phyloP scores from a whole-genome alignment of 129 eudicot genomes.

The Flaveria sonorensis region DNA sequence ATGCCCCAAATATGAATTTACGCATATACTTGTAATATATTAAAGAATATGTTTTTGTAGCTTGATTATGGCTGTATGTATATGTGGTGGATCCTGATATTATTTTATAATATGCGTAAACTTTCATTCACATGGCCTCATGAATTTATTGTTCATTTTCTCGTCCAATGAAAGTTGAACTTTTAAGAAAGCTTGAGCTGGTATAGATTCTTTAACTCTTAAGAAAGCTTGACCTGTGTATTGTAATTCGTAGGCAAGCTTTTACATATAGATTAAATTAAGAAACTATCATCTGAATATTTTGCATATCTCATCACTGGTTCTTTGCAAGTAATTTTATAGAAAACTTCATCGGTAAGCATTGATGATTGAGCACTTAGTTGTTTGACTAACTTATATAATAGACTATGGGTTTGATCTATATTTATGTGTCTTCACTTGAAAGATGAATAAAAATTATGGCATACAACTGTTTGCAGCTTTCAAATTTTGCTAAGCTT shows the following conservation, averaged over 20 bases:
- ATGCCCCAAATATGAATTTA: background rate
- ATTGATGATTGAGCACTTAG: conserved; percentile 15
- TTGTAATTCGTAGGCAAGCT: background rate
- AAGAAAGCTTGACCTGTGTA: background rate
- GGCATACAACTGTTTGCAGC: conserved; percentile 1
- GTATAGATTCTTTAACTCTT: background rate
- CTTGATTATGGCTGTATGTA: background rate
- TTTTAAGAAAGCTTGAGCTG: conserved; percentile 2
- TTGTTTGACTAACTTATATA: conserved; percentile 13
- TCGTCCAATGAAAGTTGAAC: background rate
- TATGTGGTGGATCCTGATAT: background rate
- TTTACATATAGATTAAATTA: background rate
- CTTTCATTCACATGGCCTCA: background rate
- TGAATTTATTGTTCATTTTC: background rate
- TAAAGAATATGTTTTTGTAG: background rate
- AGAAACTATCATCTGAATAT: conserved; percentile 7
- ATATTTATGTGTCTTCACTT: conserved; percentile 7
- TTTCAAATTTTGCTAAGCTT: background rate
- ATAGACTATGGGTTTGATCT: conserved; percentile 20
- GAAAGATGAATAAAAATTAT: conserved; percentile 3
- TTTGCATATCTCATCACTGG: conserved; percentile 2
- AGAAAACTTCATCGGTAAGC: background rate
- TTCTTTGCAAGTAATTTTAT: background rate
- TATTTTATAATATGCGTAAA: background rate
- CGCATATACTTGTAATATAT: background rate